These are phyloP conservation scores for Macrophomina pseudophaseolina DNA, from an alignment of 2,329 filamentous ascomycete species.

Conservation along the genomic window DNA sequence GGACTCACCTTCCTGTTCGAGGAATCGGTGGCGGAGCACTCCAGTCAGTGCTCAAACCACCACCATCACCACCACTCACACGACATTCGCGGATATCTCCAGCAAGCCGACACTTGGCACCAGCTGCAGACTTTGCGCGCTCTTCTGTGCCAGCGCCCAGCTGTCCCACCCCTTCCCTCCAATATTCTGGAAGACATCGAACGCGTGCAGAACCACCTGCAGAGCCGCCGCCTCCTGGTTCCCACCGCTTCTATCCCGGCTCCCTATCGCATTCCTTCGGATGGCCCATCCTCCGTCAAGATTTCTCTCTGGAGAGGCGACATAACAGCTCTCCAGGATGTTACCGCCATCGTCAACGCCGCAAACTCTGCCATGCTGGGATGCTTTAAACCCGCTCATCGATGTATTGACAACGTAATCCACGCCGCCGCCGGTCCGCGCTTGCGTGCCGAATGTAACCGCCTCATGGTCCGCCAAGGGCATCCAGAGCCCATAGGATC, in stretches of 20 bases:
- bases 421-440: constrained; percentile 40
- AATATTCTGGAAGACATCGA: constrained; percentile 31
- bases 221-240: constrained; percentile 30
- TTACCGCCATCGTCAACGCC: constrained; percentile 45
- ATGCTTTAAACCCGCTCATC: constrained; percentile 42
- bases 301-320: constrained; percentile 42
- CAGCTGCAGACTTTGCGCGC: constrained; percentile 32
- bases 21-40: constrained; percentile 4
- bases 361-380: constrained; percentile 43
- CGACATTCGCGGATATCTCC: constrained; percentile 3
- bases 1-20: constrained; percentile 19
- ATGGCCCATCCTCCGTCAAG: constrained; percentile 1
- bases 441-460: constrained; percentile 39
- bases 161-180: constrained; percentile 31
- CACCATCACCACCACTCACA: constrained; percentile 13
- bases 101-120: constrained; percentile 13
- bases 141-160: constrained; percentile 37
- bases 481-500: constrained; percentile 35
- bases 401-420: constrained; percentile 46
- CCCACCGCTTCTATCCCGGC: constrained; percentile 27
- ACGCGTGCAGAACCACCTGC: constrained; percentile 28
- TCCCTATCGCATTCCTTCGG: constrained; percentile 1
- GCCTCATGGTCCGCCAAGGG: constrained; percentile 34
- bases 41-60: not conserved
- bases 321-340: constrained; percentile 39